Conservation (phyloP, 257 asterid genomes). For the Solanum lignicaule region DNA sequence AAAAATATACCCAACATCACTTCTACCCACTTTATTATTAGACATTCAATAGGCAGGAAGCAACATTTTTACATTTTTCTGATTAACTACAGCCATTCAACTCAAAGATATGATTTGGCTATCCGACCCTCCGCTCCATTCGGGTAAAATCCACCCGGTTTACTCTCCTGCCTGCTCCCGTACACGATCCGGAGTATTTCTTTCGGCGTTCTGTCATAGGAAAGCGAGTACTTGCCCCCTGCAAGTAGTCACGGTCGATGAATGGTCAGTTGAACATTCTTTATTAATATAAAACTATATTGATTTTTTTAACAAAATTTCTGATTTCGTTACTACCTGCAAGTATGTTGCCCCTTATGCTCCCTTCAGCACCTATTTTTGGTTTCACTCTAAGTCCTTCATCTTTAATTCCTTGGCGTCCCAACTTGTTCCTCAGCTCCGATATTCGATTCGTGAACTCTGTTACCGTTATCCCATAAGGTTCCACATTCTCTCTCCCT, state of each 20-base stretch:
- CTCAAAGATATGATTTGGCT: conserved; percentile 38
- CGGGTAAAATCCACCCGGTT: conserved; percentile 79
- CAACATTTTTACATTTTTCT: neutral
- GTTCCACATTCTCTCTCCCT: conserved; percentile 19
- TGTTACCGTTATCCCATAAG: conserved; percentile 38
- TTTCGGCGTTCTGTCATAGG: conserved; percentile 55
- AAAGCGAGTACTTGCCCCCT: conserved; percentile 36
- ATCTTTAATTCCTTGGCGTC: conserved; percentile 49
- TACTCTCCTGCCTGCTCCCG: conserved; percentile 38
- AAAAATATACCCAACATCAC: neutral
- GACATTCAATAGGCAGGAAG: neutral
- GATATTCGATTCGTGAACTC: conserved; percentile 47
- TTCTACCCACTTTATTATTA: neutral
- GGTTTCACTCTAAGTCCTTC: conserved; percentile 54
- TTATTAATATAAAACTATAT: too few species aligned
- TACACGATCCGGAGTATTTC: conserved; percentile 67
- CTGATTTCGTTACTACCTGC: neutral
- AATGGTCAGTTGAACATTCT: neutral
- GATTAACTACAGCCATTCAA: neutral
- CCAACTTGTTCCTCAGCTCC: conserved; percentile 37
- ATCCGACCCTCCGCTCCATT: conserved; percentile 57
- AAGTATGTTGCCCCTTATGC: conserved; percentile 27
- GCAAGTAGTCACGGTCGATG: neutral
- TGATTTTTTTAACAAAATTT: neutral
- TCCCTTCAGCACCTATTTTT: conserved; percentile 47